Conservation (phyloP, 2,329 filamentous ascomycete species). For the Cordyceps tenuipes region DNA sequence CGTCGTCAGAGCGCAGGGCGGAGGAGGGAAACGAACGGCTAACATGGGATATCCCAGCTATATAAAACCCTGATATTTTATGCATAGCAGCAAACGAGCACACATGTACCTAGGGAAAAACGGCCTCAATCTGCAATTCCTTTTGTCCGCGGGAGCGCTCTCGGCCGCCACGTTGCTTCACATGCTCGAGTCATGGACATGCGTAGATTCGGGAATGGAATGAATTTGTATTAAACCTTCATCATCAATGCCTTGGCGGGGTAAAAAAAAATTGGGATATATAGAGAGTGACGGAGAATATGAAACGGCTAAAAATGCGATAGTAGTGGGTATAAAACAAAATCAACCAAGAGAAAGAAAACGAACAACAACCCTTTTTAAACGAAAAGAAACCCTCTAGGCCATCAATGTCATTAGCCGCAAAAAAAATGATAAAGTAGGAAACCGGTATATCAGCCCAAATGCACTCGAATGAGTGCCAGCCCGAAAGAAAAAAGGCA, state of each 20-base stretch:
- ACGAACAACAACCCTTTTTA: neutral
- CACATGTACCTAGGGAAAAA: too few species aligned
- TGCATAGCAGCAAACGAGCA: too few species aligned
- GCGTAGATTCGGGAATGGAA: neutral
- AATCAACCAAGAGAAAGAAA: neutral
- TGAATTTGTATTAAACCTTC: neutral
- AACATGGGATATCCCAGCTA: too few species aligned
- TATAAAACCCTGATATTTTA: too few species aligned
- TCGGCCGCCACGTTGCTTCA: too few species aligned
- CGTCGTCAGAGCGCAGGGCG: neutral
- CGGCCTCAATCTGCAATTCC: too few species aligned
- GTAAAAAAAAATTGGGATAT: neutral
- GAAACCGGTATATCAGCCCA: slow-evolving; percentile 3
- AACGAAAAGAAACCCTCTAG: neutral
- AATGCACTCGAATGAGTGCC: slow-evolving; percentile 4
- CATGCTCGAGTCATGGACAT: neutral
- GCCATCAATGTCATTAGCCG: slow-evolving; percentile 9
- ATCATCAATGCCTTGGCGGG: neutral
- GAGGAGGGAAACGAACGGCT: too few species aligned
- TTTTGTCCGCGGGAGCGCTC: too few species aligned
- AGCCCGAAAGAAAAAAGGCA: neutral
- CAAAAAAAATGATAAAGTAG: neutral
- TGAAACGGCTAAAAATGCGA: neutral
- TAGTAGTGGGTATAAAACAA: slow-evolving; percentile 7
- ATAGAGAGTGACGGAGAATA: neutral